Percentiles rank a stretch among this genome's conserved stretches.
phyloP scores from a whole-genome alignment of 2,329 filamentous ascomycete genomes.

The Fusarium coffeatum region DNA sequence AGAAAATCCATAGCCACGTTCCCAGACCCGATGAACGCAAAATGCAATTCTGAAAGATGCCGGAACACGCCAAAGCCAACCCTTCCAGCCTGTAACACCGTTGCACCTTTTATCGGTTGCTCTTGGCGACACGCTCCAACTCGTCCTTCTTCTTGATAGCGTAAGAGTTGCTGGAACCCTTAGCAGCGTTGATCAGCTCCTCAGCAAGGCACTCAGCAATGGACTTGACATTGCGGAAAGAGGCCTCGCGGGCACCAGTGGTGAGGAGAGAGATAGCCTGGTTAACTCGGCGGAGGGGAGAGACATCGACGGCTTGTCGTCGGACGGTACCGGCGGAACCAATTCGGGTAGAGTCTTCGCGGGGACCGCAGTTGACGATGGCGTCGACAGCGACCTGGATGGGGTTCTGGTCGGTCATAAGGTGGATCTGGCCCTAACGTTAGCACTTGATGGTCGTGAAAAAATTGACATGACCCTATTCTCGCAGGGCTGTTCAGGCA shows the following conservation, averaged over 20 bases:
- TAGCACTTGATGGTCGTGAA: conserved; percentile 38
- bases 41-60: conserved; percentile 61
- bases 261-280: conserved; percentile 99
- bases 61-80: conserved; percentile 59
- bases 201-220: conserved; percentile 99
- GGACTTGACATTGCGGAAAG: conserved; percentile 99
- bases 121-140: conserved; percentile 99
- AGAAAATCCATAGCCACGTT: conserved; percentile 60
- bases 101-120: conserved; percentile 89
- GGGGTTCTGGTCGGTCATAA: conserved; percentile 99
- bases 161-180: conserved; percentile 99
- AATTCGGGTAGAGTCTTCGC: conserved; percentile 99
- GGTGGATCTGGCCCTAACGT: conserved; percentile 81
- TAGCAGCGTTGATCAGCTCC: conserved; percentile 99
- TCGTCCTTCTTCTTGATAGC: conserved; percentile 99
- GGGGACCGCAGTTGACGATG: conserved; percentile 99
- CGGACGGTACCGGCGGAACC: conserved; percentile 99
- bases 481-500: conserved; percentile 12
- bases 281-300: conserved; percentile 99
- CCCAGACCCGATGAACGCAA: conserved; percentile 59
- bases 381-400: conserved; percentile 99
- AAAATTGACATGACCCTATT: conserved; percentile 1
- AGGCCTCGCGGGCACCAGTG: conserved; percentile 97
- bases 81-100: conserved; percentile 52
- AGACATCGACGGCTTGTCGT: conserved; percentile 99